Conservation (phyloP, 176 grass and related monocot species). For the Cenchrus fungigraminus region DNA sequence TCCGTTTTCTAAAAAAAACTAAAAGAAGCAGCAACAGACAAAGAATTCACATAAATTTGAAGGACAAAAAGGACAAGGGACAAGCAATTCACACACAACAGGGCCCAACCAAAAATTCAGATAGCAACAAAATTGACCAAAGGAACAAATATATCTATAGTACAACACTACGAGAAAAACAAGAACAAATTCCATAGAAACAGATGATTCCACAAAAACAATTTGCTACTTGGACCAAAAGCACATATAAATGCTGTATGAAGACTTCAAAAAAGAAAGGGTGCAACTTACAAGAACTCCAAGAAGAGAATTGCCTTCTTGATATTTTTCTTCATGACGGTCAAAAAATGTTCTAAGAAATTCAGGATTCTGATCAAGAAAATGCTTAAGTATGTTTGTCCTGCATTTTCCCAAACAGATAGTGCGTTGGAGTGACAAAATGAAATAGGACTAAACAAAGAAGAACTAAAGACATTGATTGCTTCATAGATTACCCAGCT, state of each 20-base stretch:
- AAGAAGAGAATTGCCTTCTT: slow-evolving; percentile 80
- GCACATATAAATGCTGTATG: background rate
- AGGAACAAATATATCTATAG: slow-evolving; percentile 20
- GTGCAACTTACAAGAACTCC: slow-evolving; percentile 69
- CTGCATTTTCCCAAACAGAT: slow-evolving; percentile 62
- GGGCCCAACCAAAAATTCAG: slow-evolving; percentile 13
- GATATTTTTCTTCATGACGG: slow-evolving; percentile 66
- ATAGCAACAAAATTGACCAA: background rate
- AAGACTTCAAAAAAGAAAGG: slow-evolving; percentile 13
- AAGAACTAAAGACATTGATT: slow-evolving; percentile 8
- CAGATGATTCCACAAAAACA: slow-evolving; percentile 10
- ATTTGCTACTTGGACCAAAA: slow-evolving; percentile 28
- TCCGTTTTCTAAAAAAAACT: too few species aligned
- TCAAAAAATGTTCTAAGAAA: slow-evolving; percentile 68
- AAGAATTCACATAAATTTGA: slow-evolving; percentile 25
- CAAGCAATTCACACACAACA: slow-evolving; percentile 8
- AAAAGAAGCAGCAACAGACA: background rate
- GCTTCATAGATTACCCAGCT: slow-evolving; percentile 71
- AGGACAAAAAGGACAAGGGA: background rate
- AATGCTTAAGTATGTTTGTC: slow-evolving; percentile 73
- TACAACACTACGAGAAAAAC: background rate
- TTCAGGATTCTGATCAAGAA: slow-evolving; percentile 76
- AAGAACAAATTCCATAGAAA: slow-evolving; percentile 18
- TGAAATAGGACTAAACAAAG: slow-evolving; percentile 27
- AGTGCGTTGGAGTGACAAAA: slow-evolving; percentile 28